phyloP scores from a whole-genome alignment of 495 filamentous ascomycete genomes.

The Aspergillus biplanus region DNA sequence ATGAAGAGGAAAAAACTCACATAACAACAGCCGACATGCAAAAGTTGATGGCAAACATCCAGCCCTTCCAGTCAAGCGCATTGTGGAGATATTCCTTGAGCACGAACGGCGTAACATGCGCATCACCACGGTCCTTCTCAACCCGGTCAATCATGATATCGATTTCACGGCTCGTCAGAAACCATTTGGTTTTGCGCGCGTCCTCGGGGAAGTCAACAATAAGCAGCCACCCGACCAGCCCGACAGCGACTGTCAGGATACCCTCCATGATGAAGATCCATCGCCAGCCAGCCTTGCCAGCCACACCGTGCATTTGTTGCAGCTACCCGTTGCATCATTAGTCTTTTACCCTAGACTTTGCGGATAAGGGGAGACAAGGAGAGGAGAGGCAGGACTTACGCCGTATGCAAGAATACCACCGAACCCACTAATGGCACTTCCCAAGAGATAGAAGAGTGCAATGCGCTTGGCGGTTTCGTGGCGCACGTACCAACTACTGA shows the following conservation, averaged over 20 bases:
- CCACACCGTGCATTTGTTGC: constrained; percentile 46
- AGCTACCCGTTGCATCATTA: background rate
- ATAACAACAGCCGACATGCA: constrained; percentile 27
- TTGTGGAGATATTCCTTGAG: constrained; percentile 44
- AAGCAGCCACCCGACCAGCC: constrained; percentile 43
- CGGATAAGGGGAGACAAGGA: background rate
- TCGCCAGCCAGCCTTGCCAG: constrained; percentile 55
- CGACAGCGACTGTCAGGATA: constrained; percentile 39
- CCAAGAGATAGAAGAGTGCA: constrained; percentile 53
- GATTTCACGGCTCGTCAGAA: constrained; percentile 44
- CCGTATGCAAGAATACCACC: constrained; percentile 63
- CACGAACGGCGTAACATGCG: constrained; percentile 44
- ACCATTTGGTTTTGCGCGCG: constrained; percentile 40
- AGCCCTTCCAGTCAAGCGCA: constrained; percentile 57
- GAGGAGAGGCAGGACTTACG: constrained; percentile 33
- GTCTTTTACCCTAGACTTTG: too few species aligned
- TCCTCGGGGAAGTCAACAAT: constrained; percentile 58
- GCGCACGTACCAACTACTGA: constrained; percentile 59
- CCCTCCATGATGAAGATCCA: constrained; percentile 63
- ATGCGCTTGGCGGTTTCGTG: constrained; percentile 63
- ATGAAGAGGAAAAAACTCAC: too few species aligned
- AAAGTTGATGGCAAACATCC: constrained; percentile 56
- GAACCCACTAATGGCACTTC: constrained; percentile 58
- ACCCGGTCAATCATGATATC: constrained; percentile 55
- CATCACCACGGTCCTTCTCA: constrained; percentile 54